Conservation (phyloP, 805 yeast species). For the Wickerhamiella allomyrinae region DNA sequence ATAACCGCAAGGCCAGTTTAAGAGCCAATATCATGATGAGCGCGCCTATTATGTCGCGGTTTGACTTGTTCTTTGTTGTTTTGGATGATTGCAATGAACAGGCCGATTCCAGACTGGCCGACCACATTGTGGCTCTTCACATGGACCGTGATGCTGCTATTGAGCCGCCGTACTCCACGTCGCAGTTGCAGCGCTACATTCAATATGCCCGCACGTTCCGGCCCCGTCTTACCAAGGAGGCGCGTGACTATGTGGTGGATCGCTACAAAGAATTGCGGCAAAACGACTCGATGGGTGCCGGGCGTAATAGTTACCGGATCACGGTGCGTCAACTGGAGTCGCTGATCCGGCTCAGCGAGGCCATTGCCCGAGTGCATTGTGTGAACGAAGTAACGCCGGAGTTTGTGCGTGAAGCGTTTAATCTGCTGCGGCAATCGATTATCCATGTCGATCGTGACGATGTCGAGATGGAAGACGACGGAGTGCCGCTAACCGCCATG, state of each 20-base stretch:
- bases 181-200: constrained; percentile 76
- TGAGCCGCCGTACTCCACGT: constrained; percentile 76
- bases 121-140: constrained; percentile 85
- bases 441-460: constrained; percentile 92
- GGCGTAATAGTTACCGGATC: constrained; percentile 74
- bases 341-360: constrained; percentile 84
- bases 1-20: constrained; percentile 72
- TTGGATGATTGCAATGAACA: constrained; percentile 89
- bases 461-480: constrained; percentile 67
- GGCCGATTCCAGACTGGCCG: constrained; percentile 78
- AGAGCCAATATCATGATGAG: constrained; percentile 86
- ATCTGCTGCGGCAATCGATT: constrained; percentile 75
- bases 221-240: constrained; percentile 72
- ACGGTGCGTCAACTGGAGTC: constrained; percentile 85
- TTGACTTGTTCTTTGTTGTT: constrained; percentile 87
- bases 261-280: constrained; percentile 74
- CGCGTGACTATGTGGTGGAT: constrained; percentile 60
- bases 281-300: constrained; percentile 79
- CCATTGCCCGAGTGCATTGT: constrained; percentile 94
- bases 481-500: constrained; percentile 22
- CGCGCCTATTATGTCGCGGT: constrained; percentile 97
- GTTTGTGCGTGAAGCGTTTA: constrained; percentile 89
- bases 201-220: constrained; percentile 85
- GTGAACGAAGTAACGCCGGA: constrained; percentile 71
- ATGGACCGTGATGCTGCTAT: constrained; percentile 85